Conservation (phyloP, 257 asterid species). For the Cinchona pubescens region DNA sequence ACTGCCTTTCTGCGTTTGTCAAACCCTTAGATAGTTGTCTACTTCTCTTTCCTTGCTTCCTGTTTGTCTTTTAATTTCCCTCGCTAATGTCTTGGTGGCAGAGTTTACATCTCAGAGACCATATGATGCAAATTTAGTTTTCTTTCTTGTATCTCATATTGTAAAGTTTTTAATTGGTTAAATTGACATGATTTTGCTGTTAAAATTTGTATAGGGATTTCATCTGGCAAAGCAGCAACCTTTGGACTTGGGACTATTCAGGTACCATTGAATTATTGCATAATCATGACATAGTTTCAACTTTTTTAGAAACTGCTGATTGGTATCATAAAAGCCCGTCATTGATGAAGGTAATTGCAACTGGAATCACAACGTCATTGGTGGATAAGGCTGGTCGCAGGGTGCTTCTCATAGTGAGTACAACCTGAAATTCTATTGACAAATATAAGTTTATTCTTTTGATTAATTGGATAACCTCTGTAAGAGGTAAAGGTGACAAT, state of each 20-base stretch:
- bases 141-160: background rate
- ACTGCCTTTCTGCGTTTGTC: background rate
- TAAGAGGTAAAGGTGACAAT: background rate
- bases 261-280: constrained; percentile 34
- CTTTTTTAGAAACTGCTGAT: background rate
- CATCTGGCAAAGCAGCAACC: constrained; percentile 75
- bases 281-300: background rate
- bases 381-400: constrained; percentile 84
- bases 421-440: background rate
- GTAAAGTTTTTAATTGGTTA: no score
- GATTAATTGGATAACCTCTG: background rate
- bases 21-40: background rate
- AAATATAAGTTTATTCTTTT: background rate
- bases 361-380: constrained; percentile 60
- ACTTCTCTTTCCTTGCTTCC: background rate
- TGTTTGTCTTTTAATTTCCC: background rate
- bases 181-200: background rate
- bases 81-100: background rate
- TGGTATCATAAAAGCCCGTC: background rate
- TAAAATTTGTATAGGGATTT: constrained; percentile 47
- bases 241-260: constrained; percentile 83
- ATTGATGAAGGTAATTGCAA: constrained; percentile 54
- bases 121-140: background rate
- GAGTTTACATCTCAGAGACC: background rate
- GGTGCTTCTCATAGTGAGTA: constrained; percentile 71